Evolutionary conservation across 345 rosid species (phyloP).

Genomic region (Viola odorata): DNA sequence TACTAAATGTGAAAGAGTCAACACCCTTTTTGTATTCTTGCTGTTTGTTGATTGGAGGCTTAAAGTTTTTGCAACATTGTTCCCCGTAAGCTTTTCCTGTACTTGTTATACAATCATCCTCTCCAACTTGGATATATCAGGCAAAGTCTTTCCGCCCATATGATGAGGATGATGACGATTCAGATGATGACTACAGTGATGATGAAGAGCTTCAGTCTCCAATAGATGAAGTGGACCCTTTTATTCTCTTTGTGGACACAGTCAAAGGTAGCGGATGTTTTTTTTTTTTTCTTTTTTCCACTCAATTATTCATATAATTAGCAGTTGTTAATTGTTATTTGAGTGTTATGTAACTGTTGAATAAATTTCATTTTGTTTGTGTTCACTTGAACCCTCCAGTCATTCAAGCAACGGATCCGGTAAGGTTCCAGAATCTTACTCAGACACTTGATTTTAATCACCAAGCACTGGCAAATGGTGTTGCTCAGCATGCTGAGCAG

Average conservation of each 20-base stretch:
- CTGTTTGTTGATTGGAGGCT: no score
- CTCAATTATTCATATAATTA: no score
- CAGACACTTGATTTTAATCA: slow-evolving; percentile 75
- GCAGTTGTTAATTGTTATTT: background rate
- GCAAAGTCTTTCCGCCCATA: slow-evolving; percentile 65
- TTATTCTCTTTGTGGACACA: slow-evolving; percentile 82
- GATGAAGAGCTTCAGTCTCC: slow-evolving; percentile 96
- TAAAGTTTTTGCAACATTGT: no score
- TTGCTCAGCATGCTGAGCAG: slow-evolving; percentile 90
- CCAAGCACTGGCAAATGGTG: slow-evolving; percentile 84
- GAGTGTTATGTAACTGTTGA: background rate
- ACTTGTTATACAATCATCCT: background rate
- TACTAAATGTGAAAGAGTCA: no score
- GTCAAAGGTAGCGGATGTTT: slow-evolving; percentile 51
- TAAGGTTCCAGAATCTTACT: slow-evolving; percentile 78
- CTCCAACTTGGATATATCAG: slow-evolving; percentile 27
- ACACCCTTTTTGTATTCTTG: no score
- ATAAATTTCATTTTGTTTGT: background rate
- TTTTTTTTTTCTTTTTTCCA: background rate
- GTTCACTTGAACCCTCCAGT: slow-evolving; percentile 29
- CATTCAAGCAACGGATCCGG: slow-evolving; percentile 66
- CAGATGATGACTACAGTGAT: slow-evolving; percentile 88
- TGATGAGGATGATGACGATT: slow-evolving; percentile 65
- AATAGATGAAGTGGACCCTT: slow-evolving; percentile 95
- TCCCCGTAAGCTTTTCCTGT: background rate